Evolutionary conservation across 192 early-diverging fungal species (phyloP).

Genomic region (Gamsiella multidivaricata): DNA sequence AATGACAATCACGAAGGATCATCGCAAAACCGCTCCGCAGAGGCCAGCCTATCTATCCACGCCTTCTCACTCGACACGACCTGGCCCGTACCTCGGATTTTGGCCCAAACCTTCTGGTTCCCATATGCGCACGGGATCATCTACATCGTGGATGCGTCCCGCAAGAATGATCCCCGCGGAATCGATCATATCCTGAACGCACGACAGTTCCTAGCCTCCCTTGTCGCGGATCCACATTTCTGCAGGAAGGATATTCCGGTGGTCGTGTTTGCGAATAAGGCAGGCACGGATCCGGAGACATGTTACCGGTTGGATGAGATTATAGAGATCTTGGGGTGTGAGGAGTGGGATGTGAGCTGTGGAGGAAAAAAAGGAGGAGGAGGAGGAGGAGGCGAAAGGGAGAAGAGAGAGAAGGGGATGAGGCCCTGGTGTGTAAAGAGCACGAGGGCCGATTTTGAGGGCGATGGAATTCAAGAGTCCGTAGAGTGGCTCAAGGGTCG

Average conservation of each 20-base stretch:
- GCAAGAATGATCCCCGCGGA: conserved; percentile 48
- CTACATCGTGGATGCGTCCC: conserved; percentile 49
- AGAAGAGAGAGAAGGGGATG: neutral
- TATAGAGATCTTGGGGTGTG: conserved; percentile 52
- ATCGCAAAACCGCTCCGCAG: conserved; percentile 8
- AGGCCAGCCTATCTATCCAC: conserved; percentile 37
- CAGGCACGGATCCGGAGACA: conserved; percentile 40
- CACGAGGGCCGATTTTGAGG: conserved; percentile 33
- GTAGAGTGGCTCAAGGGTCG: conserved; percentile 53
- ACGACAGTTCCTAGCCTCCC: conserved; percentile 30
- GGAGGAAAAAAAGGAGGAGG: neutral
- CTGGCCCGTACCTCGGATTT: conserved; percentile 41
- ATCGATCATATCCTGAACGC: conserved; percentile 47
- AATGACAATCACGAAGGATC: neutral
- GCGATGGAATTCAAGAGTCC: conserved; percentile 40
- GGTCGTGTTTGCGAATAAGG: conserved; percentile 51
- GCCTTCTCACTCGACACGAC: conserved; percentile 53
- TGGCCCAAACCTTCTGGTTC: conserved; percentile 51
- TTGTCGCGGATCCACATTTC: conserved; percentile 35
- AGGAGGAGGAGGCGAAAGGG: neutral
- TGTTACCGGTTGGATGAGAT: conserved; percentile 52
- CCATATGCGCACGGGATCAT: conserved; percentile 46
- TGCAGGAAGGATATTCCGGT: conserved; percentile 37
- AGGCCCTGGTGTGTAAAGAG: conserved; percentile 55
- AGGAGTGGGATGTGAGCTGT: conserved; percentile 26